Evolutionary conservation across 1,284 basidiomycete genomes (phyloP), one percentile per base, ranked within the genome.

Genomic region (Leccinum cinnamomeum): DNA sequence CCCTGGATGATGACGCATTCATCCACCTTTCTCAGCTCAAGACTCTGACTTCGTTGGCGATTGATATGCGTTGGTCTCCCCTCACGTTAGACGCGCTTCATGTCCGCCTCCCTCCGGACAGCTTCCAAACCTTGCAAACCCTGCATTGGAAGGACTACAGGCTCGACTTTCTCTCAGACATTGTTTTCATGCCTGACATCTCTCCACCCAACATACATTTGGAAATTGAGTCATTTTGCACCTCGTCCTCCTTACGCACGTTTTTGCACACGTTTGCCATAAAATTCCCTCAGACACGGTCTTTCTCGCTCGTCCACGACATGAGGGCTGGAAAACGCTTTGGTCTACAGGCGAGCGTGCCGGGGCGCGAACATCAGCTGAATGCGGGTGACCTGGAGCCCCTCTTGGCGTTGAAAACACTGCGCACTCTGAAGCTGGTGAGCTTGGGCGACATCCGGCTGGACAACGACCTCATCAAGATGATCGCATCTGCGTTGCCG

Each of bases 291-390:
- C 28, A 50, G 48, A 62, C 61, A 2, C 67, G 48, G 6, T 41
- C 54, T 11, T 70, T 70, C 50, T 72, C 70, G 30, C 70, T 70
- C 53, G 64, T 72, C 20, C 67, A 70, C n/a, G 70, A 72, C 5
- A 37, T 60, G 35, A 20, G 5, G 16, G 69, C 69, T 11, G 18
- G 62, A 11, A 65, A 53, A 58, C 70, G 69, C 48, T 70, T 72
- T 20, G 70, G 69, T 48, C 54, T 67, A 7, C 69, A 56, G n/a
- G 64, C 53, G 1, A 48, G 61, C 30, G 10, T 25, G 16, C 67
- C 69, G 5, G 57, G 70, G 23, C 69, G 70, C 35, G 67, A 64
- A 28, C 62, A 70, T 16, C 55, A 56, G 1, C 53, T 72, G 7
- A 54, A 60, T 14, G 33, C 20, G 2, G 37, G 46, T 7, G 68